phyloP scores from a whole-genome alignment of 352 stramenopile genomes.

The Pythium aquatile region DNA sequence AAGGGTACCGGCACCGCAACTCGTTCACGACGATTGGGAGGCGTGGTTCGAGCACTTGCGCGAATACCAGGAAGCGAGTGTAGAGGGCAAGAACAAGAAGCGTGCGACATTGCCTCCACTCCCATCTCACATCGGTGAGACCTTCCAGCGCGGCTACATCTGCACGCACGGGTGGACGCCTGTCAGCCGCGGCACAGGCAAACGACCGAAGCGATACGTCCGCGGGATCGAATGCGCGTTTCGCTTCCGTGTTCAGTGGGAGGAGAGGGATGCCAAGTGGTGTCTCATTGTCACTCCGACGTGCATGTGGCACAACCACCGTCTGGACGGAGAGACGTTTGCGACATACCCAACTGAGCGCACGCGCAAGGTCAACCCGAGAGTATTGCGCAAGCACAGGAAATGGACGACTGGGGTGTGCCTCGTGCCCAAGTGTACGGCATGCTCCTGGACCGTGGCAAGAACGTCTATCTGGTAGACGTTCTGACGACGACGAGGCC shows the following conservation, averaged over 20 bases:
- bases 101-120: neutral
- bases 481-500: slow-evolving; percentile 1
- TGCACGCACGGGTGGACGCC: neutral
- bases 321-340: neutral
- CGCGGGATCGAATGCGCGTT: neutral
- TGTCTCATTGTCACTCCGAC: neutral
- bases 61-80: neutral
- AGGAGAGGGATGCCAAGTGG: neutral
- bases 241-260: neutral
- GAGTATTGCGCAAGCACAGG: neutral
- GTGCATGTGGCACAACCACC: slow-evolving; percentile 1
- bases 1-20: neutral
- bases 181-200: neutral
- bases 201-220: neutral
- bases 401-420: neutral
- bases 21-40: neutral
- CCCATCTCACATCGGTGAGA: neutral
- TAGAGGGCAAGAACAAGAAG: neutral
- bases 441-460: neutral
- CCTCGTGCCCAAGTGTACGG: neutral
- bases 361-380: neutral
- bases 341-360: neutral
- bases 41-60: neutral
- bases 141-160: neutral
- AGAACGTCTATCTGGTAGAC: neutral